Evolutionary conservation across 2,329 filamentous ascomycete species (phyloP).

Genomic region (Metarhizium sp.): DNA sequence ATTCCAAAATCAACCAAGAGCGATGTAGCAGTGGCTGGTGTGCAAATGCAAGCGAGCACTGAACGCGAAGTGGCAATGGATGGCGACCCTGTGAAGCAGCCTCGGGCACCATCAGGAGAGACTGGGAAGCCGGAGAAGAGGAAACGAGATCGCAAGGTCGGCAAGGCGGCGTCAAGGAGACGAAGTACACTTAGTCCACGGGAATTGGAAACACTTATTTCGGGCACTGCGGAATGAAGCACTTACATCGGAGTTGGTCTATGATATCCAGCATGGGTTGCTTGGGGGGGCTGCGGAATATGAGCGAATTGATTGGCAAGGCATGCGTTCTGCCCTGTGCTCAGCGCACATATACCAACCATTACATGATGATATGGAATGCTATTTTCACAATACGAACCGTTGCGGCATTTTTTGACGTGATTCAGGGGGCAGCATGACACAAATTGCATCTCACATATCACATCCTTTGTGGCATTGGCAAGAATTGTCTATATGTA

Average conservation of each 20-base stretch:
- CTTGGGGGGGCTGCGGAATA: neutral
- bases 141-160: constrained; percentile 43
- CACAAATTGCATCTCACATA: no score
- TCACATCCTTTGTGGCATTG: no score
- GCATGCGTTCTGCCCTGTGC: neutral
- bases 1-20: constrained; percentile 6
- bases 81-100: constrained; percentile 23
- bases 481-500: no score
- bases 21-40: neutral
- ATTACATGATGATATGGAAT: no score
- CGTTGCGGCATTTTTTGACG: no score
- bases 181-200: constrained; percentile 68
- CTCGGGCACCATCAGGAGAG: constrained; percentile 6
- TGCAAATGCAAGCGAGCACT: neutral
- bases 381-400: no score
- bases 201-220: constrained; percentile 60
- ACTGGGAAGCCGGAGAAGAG: constrained; percentile 28
- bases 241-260: neutral
- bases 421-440: no score
- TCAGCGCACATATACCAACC: no score
- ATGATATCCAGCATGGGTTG: neutral
- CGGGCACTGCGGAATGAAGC: constrained; percentile 33
- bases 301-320: neutral
- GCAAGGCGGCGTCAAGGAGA: constrained; percentile 50
- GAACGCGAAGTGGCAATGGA: constrained; percentile 10